Conservation (phyloP, 1,284 basidiomycete species). For the Puccinia hordei region DNA sequence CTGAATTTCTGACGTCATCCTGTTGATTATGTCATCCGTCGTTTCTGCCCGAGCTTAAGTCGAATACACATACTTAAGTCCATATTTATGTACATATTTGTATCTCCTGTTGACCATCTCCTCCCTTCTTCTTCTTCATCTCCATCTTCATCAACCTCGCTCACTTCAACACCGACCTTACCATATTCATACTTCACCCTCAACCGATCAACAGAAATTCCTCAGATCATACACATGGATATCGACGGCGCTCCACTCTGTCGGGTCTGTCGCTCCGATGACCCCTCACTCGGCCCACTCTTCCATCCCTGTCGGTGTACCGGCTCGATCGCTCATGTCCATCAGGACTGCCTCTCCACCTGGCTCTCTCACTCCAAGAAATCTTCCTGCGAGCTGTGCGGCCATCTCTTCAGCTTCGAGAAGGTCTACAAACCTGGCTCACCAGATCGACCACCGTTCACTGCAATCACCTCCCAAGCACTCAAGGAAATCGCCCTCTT, state of each 20-base stretch:
- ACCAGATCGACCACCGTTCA: conserved; percentile 74
- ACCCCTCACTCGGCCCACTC: conserved; percentile 81
- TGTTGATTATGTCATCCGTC: too few relatives aligned
- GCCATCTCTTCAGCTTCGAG: conserved; percentile 84
- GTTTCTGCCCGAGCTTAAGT: too few relatives aligned
- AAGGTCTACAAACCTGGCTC: conserved; percentile 91
- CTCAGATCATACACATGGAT: background rate
- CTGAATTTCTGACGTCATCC: too few relatives aligned
- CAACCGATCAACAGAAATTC: background rate
- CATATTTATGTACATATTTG: too few relatives aligned
- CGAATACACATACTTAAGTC: too few relatives aligned
- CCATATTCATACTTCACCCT: too few relatives aligned
- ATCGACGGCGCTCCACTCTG: conserved; percentile 65
- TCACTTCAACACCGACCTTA: background rate
- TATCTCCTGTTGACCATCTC: too few relatives aligned
- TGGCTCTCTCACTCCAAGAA: conserved; percentile 95
- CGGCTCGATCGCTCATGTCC: conserved; percentile 91
- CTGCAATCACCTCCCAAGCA: conserved; percentile 73
- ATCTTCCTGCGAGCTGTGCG: conserved; percentile 96
- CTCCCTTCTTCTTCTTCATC: too few relatives aligned
- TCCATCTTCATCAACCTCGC: background rate
- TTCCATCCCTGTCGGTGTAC: conserved; percentile 97
- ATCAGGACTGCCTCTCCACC: conserved; percentile 90
- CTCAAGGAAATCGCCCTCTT: conserved; percentile 68
- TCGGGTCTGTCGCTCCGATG: conserved; percentile 84